Conservation (phyloP, 2,329 filamentous ascomycete genomes). For the Aspergillus nomiae region DNA sequence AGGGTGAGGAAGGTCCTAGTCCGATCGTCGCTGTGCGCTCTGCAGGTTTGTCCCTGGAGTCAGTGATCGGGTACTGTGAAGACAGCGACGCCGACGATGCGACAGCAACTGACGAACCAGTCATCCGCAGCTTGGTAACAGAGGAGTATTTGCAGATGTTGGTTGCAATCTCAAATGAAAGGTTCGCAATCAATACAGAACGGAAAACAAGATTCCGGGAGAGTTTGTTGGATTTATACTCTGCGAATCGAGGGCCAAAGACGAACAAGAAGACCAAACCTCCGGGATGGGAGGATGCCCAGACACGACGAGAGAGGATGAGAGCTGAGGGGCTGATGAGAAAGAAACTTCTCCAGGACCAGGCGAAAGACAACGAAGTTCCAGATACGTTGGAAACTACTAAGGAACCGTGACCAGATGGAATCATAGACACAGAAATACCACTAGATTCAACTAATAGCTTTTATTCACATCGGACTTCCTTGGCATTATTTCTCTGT, state of each 20-base stretch:
- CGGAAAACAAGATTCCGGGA: slow-evolving; percentile 42
- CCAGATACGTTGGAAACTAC: neutral
- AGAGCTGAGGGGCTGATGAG: slow-evolving; percentile 43
- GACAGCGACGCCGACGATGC: slow-evolving; percentile 34
- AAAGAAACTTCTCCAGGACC: slow-evolving; percentile 29
- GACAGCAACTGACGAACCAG: slow-evolving; percentile 36
- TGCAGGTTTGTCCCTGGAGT: slow-evolving; percentile 79
- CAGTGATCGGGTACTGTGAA: slow-evolving; percentile 66
- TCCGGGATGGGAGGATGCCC: slow-evolving; percentile 41
- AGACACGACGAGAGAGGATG: slow-evolving; percentile 41
- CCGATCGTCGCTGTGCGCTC: slow-evolving; percentile 86
- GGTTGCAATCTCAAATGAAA: slow-evolving; percentile 69
- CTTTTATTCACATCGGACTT: neutral
- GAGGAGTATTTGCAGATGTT: slow-evolving; percentile 69
- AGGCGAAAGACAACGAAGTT: slow-evolving; percentile 9
- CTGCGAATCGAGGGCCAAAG: slow-evolving; percentile 11
- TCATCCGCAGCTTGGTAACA: slow-evolving; percentile 60
- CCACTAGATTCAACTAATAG: neutral
- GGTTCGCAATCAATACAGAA: slow-evolving; percentile 44
- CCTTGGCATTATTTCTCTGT: too few species aligned
- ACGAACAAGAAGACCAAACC: slow-evolving; percentile 25
- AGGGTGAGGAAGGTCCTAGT: slow-evolving; percentile 47
- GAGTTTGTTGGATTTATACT: slow-evolving; percentile 29
- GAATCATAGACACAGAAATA: neutral
- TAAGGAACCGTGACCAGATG: neutral